Evolutionary conservation across 2,329 filamentous ascomycete genomes (phyloP), one percentile per base, ranked within the genome.

Genomic region (Trichoderma afroharzianum): DNA sequence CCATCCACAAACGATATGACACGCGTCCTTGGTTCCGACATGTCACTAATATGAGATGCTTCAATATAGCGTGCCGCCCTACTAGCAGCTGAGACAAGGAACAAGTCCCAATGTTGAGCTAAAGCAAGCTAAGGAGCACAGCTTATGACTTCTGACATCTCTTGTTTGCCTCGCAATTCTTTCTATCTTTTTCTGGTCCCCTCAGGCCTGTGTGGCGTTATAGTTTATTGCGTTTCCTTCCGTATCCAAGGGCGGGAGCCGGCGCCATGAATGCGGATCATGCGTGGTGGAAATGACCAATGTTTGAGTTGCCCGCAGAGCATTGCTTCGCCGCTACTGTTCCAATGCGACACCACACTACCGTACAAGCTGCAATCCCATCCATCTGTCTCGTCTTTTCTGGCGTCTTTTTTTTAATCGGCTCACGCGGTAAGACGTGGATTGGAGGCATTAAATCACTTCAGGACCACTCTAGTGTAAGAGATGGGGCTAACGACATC

Each of bases 211-310:
- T 55, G 68, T 57, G 39, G 36, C 58, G 61, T 47, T 64, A 70
- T 62, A 21, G 36, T 62, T 70, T 55, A 18, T 55, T 63, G 26
- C 61, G 57, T 36, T 33, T 53, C 32, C 63, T 67, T 39, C 62
- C 62, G 62, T 50, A 67, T 67, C 63, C 47, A 70, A 61, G 39
- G 26, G 68, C 68, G 21, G 53, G 68, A 63, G 59, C 47, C 32
- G 47, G 26, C 59, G 68, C 68, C 68, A 70, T 61, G 47, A 70
- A 64, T 55, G 63, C 63, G 63, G 63, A 58, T 33, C 63, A 67
- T 28, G 50, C 21, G 28, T 21, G 50, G 66, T 47, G 28, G 57
- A 47, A 61, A 69, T 62, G 50, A 58, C 63, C 63, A 67, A 67
- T 58, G 50, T 36, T 26, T 21, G 63, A 67, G 50, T 39, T 67